Base-by-base conservation (phyloP, 1,139 yeast species). In the Pichia sp. region DNA sequence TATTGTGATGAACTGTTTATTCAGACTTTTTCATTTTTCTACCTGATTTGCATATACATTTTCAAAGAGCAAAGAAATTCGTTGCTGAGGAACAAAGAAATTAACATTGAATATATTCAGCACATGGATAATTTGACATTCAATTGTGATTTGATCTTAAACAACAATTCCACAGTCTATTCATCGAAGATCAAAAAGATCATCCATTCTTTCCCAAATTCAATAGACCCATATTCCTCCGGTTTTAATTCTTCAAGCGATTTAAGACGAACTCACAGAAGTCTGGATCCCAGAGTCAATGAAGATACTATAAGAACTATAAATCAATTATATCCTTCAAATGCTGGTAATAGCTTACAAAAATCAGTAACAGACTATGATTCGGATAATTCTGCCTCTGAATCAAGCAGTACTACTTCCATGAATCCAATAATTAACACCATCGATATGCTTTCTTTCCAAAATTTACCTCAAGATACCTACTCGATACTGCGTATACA, bases 1-100 rank as follows among this genome's bases (percentile, higher is more conserved):
- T 32, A 38, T 28, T 44, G 47, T 31, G 48, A 44, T 26, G 50
- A 47, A 36, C 9, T 47, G 23, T 41, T 48, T 8, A 26, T 47
- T 3, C 43, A 47, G 34, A n/a, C 44, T 16, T 47, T 47, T n/a
- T 27, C 46, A 16, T 41, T 42, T 4, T 47, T 43, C n/a, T 45
- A 47, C 29, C 11, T 45, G 4, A 41, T 47, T n/a, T 29, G 40
- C 4, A 47, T 40, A 39, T 36, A 41, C 4, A 39, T 41, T 9
- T 43, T 46, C 27, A 43, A 23, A 23, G 35, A 44, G 27, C 28
- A 36, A 27, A 40, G 35, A n/a, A 32, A 32, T 1, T 27, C 7
- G 7, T 31, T 31, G 7, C 7, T 31, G 9, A 31, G 10, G 10
- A 31, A 31, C 10, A 10, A 31, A 31, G 9, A 31, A 31, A 31